phyloP scores from a whole-genome alignment of 345 rosid genomes.

The Pistacia vera region DNA sequence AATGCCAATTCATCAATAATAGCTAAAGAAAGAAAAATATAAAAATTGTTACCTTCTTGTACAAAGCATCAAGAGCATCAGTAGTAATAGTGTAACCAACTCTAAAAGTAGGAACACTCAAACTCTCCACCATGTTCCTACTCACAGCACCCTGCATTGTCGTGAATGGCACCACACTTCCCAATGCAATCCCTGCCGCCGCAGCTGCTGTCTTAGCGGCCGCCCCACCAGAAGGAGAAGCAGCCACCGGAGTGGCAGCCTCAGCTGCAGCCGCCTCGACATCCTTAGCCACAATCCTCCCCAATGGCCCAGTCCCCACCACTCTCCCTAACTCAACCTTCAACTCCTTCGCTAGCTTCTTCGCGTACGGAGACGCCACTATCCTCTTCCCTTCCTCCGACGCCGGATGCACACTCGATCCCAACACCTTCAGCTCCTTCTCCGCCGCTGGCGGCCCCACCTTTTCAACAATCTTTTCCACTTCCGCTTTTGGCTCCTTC shows the following conservation, averaged over 20 bases:
- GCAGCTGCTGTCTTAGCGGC: constrained; percentile 18
- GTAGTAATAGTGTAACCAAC: constrained; percentile 84
- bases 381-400: constrained; percentile 86
- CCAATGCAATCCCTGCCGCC: constrained; percentile 43
- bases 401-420: constrained; percentile 66
- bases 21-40: not conserved
- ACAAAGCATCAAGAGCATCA: constrained; percentile 86
- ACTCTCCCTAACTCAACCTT: constrained; percentile 69
- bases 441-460: not conserved
- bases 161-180: constrained; percentile 78
- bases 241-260: constrained; percentile 15
- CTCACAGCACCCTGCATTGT: constrained; percentile 89
- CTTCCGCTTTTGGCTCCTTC: not conserved
- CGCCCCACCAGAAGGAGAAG: constrained; percentile 22
- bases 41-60: constrained; percentile 63
- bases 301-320: constrained; percentile 83
- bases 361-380: constrained; percentile 89
- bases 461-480: constrained; percentile 19
- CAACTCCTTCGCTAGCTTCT: constrained; percentile 85
- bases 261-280: constrained; percentile 67
- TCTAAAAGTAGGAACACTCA: constrained; percentile 83
- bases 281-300: constrained; percentile 96
- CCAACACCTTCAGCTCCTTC: constrained; percentile 23
- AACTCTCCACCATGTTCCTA: constrained; percentile 86
- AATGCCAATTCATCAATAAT: constrained; percentile 7